Percentiles rank a stretch among this genome's conserved stretches.
These are phyloP conservation scores for Mortierella hygrophila DNA, from an alignment of 192 early-diverging fungal species.

Conservation along the genomic window DNA sequence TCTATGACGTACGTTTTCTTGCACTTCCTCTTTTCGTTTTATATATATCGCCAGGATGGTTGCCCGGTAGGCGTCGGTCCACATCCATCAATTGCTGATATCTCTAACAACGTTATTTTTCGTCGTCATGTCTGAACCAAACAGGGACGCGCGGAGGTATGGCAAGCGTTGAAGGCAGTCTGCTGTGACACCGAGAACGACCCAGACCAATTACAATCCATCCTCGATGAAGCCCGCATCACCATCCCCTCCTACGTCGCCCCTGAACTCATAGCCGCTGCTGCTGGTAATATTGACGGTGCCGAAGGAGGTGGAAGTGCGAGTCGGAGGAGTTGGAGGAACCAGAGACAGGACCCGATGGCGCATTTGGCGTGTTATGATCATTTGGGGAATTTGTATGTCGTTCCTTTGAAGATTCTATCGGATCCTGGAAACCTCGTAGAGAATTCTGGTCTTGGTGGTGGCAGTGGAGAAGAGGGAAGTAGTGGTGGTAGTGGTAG, in stretches of 20 bases:
- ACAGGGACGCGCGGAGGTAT: slow-evolving; percentile 3
- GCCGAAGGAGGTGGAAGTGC: background rate
- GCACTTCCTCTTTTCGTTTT: background rate
- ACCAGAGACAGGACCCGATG: background rate
- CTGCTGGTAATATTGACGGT: background rate
- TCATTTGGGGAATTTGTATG: background rate
- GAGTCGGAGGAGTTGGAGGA: background rate
- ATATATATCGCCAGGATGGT: no score
- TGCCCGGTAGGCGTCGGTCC: no score
- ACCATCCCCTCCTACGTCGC: slow-evolving; percentile 7
- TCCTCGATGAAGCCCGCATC: slow-evolving; percentile 11
- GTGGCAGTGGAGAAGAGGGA: background rate
- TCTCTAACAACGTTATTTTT: background rate
- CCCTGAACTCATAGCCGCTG: background rate
- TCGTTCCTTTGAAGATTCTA: background rate
- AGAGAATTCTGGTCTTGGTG: background rate
- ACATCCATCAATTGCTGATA: no score
- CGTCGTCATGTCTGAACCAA: background rate
- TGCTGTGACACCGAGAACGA: slow-evolving; percentile 7
- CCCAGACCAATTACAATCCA: background rate
- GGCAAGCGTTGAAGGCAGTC: slow-evolving; percentile 12
- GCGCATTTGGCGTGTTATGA: background rate
- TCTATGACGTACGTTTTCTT: slow-evolving; percentile 1
- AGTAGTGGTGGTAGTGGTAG: background rate
- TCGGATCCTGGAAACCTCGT: background rate